A percentile compares a stretch with the other conserved stretches of the same genome.
Conservation (phyloP, 495 filamentous ascomycete species). For the Hypoxylon rickii region DNA sequence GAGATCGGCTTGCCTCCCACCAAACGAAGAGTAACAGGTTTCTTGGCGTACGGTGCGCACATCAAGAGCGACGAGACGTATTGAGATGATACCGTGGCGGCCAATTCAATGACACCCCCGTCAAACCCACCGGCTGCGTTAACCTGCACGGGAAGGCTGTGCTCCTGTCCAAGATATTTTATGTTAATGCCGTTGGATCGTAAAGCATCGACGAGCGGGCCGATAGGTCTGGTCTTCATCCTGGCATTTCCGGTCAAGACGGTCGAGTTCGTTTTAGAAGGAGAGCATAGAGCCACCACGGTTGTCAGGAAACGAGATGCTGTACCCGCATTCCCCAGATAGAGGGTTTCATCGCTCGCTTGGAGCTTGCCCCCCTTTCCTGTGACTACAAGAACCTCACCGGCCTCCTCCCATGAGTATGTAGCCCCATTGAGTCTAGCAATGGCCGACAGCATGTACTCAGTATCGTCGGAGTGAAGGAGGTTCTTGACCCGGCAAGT, state of each 20-base stretch:
- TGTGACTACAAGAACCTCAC: conserved; percentile 83
- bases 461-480: conserved; percentile 94
- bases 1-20: conserved; percentile 96
- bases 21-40: conserved; percentile 85
- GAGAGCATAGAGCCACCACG: conserved; percentile 81
- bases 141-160: conserved; percentile 83
- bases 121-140: conserved; percentile 81
- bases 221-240: conserved; percentile 96
- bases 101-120: conserved; percentile 89
- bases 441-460: conserved; percentile 93
- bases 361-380: conserved; percentile 85
- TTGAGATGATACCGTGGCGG: conserved; percentile 94
- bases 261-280: conserved; percentile 64
- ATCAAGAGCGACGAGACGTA: conserved; percentile 96
- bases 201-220: conserved; percentile 90
- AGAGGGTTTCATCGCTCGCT: conserved; percentile 76
- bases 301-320: conserved; percentile 95
- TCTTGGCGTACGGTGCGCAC: conserved; percentile 95
- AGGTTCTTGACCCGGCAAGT: conserved; percentile 88
- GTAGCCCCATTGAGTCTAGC: conserved; percentile 82
- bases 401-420: conserved; percentile 92
- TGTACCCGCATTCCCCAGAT: conserved; percentile 96
- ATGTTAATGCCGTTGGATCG: conserved; percentile 80
- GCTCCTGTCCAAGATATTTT: conserved; percentile 78
- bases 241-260: conserved; percentile 91